These are phyloP conservation scores for Cyclanthera cordifolia DNA, from an alignment of 306 rosid genomes.

Conservation along the genomic window DNA sequence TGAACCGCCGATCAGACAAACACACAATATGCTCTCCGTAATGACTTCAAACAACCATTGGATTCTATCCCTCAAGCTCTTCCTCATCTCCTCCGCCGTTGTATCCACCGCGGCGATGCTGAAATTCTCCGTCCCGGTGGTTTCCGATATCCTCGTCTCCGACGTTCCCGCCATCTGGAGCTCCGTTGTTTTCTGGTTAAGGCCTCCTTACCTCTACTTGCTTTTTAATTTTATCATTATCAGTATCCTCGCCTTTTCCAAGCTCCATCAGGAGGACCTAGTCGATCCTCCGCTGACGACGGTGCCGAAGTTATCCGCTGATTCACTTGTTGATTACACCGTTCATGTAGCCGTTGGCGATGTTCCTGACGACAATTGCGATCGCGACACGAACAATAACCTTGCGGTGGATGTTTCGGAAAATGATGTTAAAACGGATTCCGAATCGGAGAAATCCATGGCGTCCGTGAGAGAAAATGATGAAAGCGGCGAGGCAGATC, in stretches of 20 bases:
- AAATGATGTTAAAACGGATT: not conserved
- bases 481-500: not conserved
- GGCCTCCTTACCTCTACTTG: constrained; percentile 75
- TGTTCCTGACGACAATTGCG: constrained; percentile 7
- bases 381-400: constrained; percentile 13
- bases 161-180: constrained; percentile 53
- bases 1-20: not conserved
- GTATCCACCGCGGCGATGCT: constrained; percentile 48
- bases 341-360: not conserved
- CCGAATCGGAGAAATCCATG: constrained; percentile 1
- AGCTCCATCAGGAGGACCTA: constrained; percentile 26
- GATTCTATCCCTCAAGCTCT: constrained; percentile 29
- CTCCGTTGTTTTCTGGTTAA: constrained; percentile 37
- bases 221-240: constrained; percentile 69
- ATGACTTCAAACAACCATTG: constrained; percentile 19
- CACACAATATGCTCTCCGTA: not conserved
- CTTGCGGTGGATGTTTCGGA: constrained; percentile 7
- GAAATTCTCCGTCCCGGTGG: constrained; percentile 47
- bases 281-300: constrained; percentile 14
- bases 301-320: not conserved
- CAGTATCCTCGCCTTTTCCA: constrained; percentile 65
- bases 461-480: not conserved
- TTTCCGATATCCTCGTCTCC: constrained; percentile 31
- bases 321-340: not conserved
- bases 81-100: constrained; percentile 47